phyloP scores from a whole-genome alignment of 495 filamentous ascomycete genomes.

The Poronia punctata region DNA sequence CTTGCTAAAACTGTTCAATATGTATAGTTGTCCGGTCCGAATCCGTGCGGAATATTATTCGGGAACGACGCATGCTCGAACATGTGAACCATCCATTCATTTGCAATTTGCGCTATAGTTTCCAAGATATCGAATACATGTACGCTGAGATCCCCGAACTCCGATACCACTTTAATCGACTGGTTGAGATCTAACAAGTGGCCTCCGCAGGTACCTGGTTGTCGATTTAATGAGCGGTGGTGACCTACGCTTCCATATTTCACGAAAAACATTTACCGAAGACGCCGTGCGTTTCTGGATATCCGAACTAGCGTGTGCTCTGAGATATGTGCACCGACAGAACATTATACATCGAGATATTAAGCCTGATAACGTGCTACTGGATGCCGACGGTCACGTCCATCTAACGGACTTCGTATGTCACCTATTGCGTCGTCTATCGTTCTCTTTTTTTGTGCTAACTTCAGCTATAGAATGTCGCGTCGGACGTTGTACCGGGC shows the following conservation, averaged over 20 bases:
- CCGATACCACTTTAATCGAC: conserved; percentile 8
- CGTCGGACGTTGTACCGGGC: conserved; percentile 81
- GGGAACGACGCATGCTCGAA: conserved; percentile 94
- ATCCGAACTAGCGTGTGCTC: conserved; percentile 83
- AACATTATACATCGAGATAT: conserved; percentile 94
- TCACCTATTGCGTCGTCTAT: not conserved
- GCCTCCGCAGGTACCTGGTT: conserved; percentile 97
- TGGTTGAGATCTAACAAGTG: no score
- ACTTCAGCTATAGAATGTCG: conserved; percentile 66
- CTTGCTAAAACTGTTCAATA: conserved; percentile 6
- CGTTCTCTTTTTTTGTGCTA: conserved; percentile 8
- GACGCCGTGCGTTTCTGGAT: conserved; percentile 97
- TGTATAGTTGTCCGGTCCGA: conserved; percentile 84
- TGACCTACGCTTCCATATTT: conserved; percentile 95
- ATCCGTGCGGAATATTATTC: conserved; percentile 95
- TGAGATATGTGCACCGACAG: conserved; percentile 85
- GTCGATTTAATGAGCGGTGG: conserved; percentile 98
- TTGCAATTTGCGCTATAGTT: conserved; percentile 97
- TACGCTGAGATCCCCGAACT: conserved; percentile 45
- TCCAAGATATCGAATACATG: conserved; percentile 99
- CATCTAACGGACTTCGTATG: conserved; percentile 93
- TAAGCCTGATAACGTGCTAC: conserved; percentile 93
- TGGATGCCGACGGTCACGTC: conserved; percentile 91
- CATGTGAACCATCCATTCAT: conserved; percentile 97
- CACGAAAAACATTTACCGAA: conserved; percentile 94